Percentiles rank a stretch among this genome's conserved stretches.
phyloP scores from a whole-genome alignment of 1,284 basidiomycete species.

The Inonotus obliquus region DNA sequence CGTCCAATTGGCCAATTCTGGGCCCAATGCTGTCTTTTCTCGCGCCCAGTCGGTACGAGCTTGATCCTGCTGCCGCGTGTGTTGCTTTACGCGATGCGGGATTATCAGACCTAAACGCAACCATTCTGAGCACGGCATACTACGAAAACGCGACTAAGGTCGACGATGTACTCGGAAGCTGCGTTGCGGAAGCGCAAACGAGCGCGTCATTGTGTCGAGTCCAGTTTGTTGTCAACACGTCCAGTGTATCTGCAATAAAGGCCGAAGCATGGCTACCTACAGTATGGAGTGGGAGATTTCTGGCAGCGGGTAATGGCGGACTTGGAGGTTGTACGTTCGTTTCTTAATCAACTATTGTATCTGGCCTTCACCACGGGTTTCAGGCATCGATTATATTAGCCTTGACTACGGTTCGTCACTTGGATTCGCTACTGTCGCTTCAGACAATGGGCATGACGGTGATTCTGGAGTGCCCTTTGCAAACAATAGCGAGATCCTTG shows the following conservation, averaged over 20 bases:
- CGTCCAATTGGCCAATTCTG: constrained; percentile 3
- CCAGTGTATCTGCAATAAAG: constrained; percentile 8
- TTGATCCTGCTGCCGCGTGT: constrained; percentile 7
- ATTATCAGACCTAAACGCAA: not conserved
- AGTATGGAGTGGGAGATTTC: constrained; percentile 15
- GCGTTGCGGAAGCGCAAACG: not conserved
- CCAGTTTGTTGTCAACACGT: constrained; percentile 14
- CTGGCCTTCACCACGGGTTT: not conserved
- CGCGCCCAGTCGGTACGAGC: constrained; percentile 2
- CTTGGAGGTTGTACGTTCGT: constrained; percentile 17
- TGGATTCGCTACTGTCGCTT: constrained; percentile 25
- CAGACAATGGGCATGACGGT: constrained; percentile 30
- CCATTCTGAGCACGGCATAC: constrained; percentile 11
- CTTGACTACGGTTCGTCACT: constrained; percentile 25
- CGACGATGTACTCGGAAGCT: not conserved
- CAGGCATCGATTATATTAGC: constrained; percentile 26
- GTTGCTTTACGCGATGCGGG: not conserved
- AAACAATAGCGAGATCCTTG: constrained; percentile 25
- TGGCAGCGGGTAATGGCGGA: constrained; percentile 17
- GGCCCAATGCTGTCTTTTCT: constrained; percentile 1
- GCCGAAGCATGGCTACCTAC: constrained; percentile 17
- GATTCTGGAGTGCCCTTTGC: constrained; percentile 22
- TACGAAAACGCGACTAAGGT: not conserved
- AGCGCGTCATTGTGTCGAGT: constrained; percentile 14
- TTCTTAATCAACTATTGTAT: not conserved